Evolutionary conservation across 2,329 filamentous ascomycete species (phyloP).

Genomic region (Neophaeococcomyces aloes): DNA sequence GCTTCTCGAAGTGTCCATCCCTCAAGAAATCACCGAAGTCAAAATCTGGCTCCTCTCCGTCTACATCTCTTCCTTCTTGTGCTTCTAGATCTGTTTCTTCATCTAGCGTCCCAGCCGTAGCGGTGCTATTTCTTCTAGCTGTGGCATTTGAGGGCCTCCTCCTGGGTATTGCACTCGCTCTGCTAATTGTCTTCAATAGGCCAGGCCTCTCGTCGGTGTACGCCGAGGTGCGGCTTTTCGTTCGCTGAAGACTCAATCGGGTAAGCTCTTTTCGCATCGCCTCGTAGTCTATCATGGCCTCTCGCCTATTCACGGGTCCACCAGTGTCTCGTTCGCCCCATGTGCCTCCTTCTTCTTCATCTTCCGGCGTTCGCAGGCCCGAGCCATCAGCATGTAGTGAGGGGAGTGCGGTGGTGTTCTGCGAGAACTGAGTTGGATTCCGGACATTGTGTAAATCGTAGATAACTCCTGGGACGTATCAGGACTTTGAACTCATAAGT

Average conservation of each 20-base stretch:
- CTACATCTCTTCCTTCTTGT: constrained; percentile 24
- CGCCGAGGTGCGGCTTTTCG: constrained; percentile 15
- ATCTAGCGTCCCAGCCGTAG: constrained; percentile 31
- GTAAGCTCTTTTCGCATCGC: constrained; percentile 47
- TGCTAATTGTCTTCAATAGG: not conserved
- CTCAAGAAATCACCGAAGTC: constrained; percentile 60
- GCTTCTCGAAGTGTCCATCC: constrained; percentile 65
- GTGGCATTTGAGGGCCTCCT: constrained; percentile 3
- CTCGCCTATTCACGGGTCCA: constrained; percentile 40
- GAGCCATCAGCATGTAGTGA: constrained; percentile 6
- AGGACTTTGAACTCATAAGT: not conserved
- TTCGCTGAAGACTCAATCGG: constrained; percentile 38
- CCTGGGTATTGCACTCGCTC: constrained; percentile 4
- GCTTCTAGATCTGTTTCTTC: constrained; percentile 26
- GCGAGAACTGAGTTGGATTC: constrained; percentile 4
- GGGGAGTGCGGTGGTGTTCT: constrained; percentile 9
- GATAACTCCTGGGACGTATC: not conserved
- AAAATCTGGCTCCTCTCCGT: constrained; percentile 47
- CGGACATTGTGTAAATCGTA: constrained; percentile 13
- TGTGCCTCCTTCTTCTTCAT: constrained; percentile 36
- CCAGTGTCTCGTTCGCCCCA: constrained; percentile 55
- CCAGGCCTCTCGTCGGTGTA: not conserved
- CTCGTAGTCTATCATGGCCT: constrained; percentile 51
- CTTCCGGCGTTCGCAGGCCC: not conserved
- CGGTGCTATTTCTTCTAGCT: constrained; percentile 24